phyloP scores from a whole-genome alignment of 192 early-diverging fungal genomes.

The Kappamyces sp. region DNA sequence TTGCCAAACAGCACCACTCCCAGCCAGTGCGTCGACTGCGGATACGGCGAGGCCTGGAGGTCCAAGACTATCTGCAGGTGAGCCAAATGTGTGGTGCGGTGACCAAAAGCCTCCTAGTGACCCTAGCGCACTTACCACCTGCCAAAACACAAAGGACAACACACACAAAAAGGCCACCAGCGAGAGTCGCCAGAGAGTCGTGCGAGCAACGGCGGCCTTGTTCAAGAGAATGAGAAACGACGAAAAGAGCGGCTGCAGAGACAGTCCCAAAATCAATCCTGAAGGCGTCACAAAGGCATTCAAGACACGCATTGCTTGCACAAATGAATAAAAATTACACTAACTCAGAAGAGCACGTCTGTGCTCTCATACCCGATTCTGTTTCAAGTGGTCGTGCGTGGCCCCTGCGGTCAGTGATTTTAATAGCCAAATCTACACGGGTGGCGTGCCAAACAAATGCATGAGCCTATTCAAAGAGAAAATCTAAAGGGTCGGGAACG shows the following conservation, averaged over 20 bases:
- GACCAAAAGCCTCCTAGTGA: too few relatives aligned
- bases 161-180: neutral
- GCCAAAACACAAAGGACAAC: constrained; percentile 4
- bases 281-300: constrained; percentile 12
- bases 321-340: neutral
- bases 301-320: constrained; percentile 12
- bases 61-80: neutral
- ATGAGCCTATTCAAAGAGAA: too few relatives aligned
- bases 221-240: constrained; percentile 5
- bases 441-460: too few relatives aligned
- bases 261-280: constrained; percentile 5
- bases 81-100: too few relatives aligned
- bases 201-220: neutral
- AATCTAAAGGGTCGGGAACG: too few relatives aligned
- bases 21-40: neutral
- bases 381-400: neutral
- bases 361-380: neutral
- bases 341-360: neutral
- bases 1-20: neutral
- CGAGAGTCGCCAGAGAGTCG: constrained; percentile 7
- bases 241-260: constrained; percentile 11
- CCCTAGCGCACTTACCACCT: too few relatives aligned
- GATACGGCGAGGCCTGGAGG: constrained; percentile 8
- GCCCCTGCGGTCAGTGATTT: neutral
- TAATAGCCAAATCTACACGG: too few relatives aligned